Base-by-base conservation (phyloP, 257 asterid genomes). In the Solanum habrochaites region DNA sequence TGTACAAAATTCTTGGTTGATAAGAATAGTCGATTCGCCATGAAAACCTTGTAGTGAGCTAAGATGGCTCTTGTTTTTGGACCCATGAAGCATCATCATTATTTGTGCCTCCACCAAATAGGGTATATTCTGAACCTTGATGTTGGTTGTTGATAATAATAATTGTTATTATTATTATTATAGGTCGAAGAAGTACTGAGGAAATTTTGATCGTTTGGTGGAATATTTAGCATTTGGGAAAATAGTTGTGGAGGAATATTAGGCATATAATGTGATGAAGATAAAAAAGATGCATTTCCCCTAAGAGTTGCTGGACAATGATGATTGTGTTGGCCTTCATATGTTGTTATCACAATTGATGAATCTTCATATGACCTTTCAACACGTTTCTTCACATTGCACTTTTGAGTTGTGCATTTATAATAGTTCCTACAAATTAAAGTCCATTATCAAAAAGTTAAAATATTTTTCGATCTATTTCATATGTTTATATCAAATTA, bases 311-410 rank as follows among this genome's bases (percentile, higher is more conserved):
- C 91, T 37, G 98, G 97, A 90, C 92, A 89, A 90, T 92, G 92
- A 94, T 94, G 97, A 91, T 91, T 93, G 90, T 94, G 97, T 87
- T 92, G 93, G 35, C 97, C 97, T 80, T 94, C 95, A 58, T 94
- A 94, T 2, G 97, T 94, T 4, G 97, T 94, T 85, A 94, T 90
- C 39, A 94, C 94, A 8, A 86, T 85, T 3, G 97, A 90, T 52
- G 95, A 94, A 88, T 94, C 97, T 66, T 94, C 92, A 86, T 88
- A 92, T 9, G 95, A 94, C 73, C 97, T 89, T 89, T 94, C 97
- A 5, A 94, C 94, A 40, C 93, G 93, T 81, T 94, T 94, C 91
- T 94, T 94, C 71, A 94, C 97, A 1, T 80, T 86, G 69, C 97
- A 94, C 88, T 94, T 94, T 69, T 92, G 94, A 40, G 93, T 93